phyloP scores from a whole-genome alignment of 1,139 yeast genomes.

The Saccharomyces hybrid region DNA sequence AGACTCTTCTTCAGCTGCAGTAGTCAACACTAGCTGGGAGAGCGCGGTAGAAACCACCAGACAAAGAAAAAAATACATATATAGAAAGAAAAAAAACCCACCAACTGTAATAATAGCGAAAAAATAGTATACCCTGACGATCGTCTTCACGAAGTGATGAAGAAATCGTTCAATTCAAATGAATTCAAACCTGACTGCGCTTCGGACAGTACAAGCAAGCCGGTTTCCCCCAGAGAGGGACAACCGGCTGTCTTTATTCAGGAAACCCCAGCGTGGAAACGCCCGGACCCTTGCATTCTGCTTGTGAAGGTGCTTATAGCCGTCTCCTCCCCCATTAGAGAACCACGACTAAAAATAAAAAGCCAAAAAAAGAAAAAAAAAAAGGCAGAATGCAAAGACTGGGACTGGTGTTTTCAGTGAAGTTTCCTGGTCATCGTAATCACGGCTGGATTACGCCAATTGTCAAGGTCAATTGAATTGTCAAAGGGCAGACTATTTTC shows the following conservation, averaged over 20 bases:
- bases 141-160: constrained; percentile 10
- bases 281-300: neutral
- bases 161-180: constrained; percentile 21
- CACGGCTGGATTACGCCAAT: constrained; percentile 41
- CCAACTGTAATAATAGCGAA: neutral
- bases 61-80: neutral
- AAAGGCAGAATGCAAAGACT: neutral
- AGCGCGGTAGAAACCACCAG: neutral
- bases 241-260: neutral
- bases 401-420: neutral
- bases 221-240: neutral
- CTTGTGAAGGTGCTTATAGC: neutral
- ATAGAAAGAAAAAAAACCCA: neutral
- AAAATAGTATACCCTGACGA: neutral
- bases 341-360: neutral
- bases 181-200: constrained; percentile 30
- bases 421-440: constrained; percentile 21
- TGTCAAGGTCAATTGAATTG: constrained; percentile 31
- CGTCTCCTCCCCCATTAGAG: neutral
- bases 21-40: neutral
- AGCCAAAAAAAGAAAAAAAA: neutral
- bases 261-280: neutral
- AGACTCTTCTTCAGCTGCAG: neutral
- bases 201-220: constrained; percentile 22
- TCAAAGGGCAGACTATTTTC: constrained; percentile 5